Evolutionary conservation across 2,329 filamentous ascomycete genomes (phyloP), one percentile per base, ranked within the genome.

Genomic region (Lecanicillium sp.): DNA sequence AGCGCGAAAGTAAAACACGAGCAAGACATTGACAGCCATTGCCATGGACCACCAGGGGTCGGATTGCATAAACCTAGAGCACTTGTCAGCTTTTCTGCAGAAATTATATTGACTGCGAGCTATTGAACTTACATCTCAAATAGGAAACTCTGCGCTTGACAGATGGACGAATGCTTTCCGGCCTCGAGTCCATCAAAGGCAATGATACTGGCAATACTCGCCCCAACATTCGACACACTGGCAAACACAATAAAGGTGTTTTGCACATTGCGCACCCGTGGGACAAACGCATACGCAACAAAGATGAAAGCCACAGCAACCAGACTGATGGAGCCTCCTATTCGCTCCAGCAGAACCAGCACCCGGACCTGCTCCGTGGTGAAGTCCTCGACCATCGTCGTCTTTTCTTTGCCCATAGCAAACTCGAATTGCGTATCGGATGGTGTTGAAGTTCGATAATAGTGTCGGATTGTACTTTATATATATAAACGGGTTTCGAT

Each of bases 21-120:
- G 70, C 50, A 83, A 85, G 45, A 90, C 85, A 51, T 90, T 92
- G 53, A 82, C 68, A 3, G 85, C 83, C 85, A 92, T 90, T 46
- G 82, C 82, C 38, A 88, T 73, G 0, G 83, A 84, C 83, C 80
- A 88, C 62, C 83, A 72, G 0, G 80, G 78, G 58, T 86, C 82
- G 5, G 80, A 82, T 47, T 83, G 80, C 75, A 85, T 83, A 57
- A 86, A 87, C 76, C 80, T 85, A 45, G 9, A 15, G 11, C 19
- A 29, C 12, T 27, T 17, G 18, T 38, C 15, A 38, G 25, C n/a
- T n/a, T 15, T 11, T 29, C 9, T 32, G 13, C 15, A 14, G 3
- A 25, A 20, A 4, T 17, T 18, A 2, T 19, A 3, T 9, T 17
- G n/a, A 4, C n/a, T 18, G 11, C 13, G 6, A 27, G 13, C n/a